Percentiles rank a stretch among this genome's conserved stretches.
These are phyloP conservation scores for Durotheca rogersii DNA, from an alignment of 495 filamentous ascomycete species.

Conservation along the genomic window DNA sequence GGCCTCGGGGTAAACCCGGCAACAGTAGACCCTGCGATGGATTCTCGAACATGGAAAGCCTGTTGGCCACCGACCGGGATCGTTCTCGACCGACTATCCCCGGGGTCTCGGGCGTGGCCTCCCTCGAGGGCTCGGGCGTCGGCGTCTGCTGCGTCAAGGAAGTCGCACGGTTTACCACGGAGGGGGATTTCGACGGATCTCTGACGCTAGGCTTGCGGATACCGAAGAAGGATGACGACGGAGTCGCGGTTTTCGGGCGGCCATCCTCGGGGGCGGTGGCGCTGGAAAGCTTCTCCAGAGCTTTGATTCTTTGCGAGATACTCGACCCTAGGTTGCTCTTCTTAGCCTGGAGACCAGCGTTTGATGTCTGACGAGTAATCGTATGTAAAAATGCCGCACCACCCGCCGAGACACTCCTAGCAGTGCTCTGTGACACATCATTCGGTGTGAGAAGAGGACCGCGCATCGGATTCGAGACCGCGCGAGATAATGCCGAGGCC, in stretches of 20 bases:
- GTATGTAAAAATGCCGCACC: constrained; percentile 48
- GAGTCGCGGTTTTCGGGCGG: constrained; percentile 43
- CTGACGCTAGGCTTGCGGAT: constrained; percentile 48
- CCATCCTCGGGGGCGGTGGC: constrained; percentile 22
- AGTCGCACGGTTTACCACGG: constrained; percentile 45
- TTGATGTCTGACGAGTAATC: constrained; percentile 45
- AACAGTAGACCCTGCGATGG: constrained; percentile 23
- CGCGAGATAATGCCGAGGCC: constrained; percentile 39
- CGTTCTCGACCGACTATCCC: constrained; percentile 35
- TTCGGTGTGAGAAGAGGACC: constrained; percentile 41
- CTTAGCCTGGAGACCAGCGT: constrained; percentile 57
- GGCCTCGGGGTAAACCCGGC: constrained; percentile 35
- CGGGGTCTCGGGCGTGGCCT: constrained; percentile 44
- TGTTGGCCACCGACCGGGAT: constrained; percentile 47
- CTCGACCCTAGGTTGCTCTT: constrained; percentile 81
- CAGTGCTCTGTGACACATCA: constrained; percentile 40
- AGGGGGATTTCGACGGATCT: constrained; percentile 47
- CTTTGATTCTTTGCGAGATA: constrained; percentile 87
- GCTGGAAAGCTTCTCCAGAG: constrained; percentile 71
- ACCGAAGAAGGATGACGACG: constrained; percentile 53
- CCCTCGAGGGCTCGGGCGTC: constrained; percentile 44
- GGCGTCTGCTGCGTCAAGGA: constrained; percentile 40
- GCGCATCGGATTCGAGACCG: constrained; percentile 52
- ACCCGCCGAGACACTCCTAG: constrained; percentile 50
- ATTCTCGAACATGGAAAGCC: constrained; percentile 50